Evolutionary conservation across 768 basidiomycete species (phyloP), one percentile per base, ranked within the genome.

Genomic region (Agaricus blazei): DNA sequence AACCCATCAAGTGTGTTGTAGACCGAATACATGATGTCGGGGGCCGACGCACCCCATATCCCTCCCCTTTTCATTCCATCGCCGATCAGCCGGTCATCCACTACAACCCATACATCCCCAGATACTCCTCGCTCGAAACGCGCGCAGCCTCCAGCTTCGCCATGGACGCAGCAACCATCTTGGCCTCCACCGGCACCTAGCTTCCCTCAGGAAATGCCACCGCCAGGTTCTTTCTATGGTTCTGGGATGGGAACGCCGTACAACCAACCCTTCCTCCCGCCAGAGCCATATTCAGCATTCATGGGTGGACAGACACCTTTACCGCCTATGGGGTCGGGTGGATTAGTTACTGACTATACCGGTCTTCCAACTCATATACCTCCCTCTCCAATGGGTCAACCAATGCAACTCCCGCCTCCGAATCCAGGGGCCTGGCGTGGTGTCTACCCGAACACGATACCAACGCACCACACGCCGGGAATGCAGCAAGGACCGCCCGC

Each of bases 291-390:
- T n/a, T 42, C 56, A 14, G 43, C 19, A 2, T 34, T 19, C 52
- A 6, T 19, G 11, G 48, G 41, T 19, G 28, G 4, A n/a, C 46
- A 29, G 19, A 37, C 56, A 14, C 53, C 44, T 6, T 36, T 54
- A 44, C 48, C 56, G 11, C 49, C 49, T 9, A 26, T 38, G 12
- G 49, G 49, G 8, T 37, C 56, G 12, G 29, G 24, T 15, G 56
- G 56, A 6, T 1, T 57, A 9, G 46, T 51, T 29, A 15, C 36
- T 7, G 56, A 57, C 47, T 57, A 52, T 52, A 27, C 36, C 26
- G 56, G 56, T 11, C 52, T 52, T 19, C 56, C 26, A 5, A 37
- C 19, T 19, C 19, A 47, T 26, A 38, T 37, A 12, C 31, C 27
- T 9, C 15, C 36, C n/a, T 38, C 51, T 2, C 36, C 51, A 29